Percentiles rank a stretch among this genome's conserved stretches.
phyloP scores from a whole-genome alignment of 2,329 filamentous ascomycete species.

The Clarireedia homoeocarpa region DNA sequence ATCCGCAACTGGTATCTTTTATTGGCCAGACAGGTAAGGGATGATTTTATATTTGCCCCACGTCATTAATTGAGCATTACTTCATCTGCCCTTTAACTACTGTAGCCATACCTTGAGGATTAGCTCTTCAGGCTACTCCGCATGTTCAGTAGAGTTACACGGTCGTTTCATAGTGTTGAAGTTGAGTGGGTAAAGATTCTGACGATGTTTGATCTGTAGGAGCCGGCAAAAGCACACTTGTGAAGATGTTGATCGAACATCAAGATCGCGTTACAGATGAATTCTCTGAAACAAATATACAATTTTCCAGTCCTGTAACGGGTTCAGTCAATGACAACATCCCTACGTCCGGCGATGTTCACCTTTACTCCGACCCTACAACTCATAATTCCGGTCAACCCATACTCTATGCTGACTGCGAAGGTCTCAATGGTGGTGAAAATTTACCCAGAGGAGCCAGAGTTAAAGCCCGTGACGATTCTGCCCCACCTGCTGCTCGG shows the following conservation, averaged over 20 bases:
- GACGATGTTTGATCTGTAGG: constrained; percentile 21
- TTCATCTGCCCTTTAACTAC: too few species aligned
- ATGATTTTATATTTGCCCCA: constrained; percentile 20
- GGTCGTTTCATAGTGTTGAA: too few species aligned
- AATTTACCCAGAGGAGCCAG: constrained; percentile 15
- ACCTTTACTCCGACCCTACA: constrained; percentile 42
- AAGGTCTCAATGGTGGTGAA: constrained; percentile 44
- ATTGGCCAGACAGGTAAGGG: constrained; percentile 26
- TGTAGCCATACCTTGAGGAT: too few species aligned
- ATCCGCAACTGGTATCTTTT: constrained; percentile 27
- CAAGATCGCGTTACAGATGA: not conserved
- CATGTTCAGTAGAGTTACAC: too few species aligned
- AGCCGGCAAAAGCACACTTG: constrained; percentile 37
- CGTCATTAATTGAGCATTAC: too few species aligned
- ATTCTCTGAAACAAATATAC: too few species aligned
- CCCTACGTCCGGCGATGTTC: constrained; percentile 43
- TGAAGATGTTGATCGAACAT: constrained; percentile 25
- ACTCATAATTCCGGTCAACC: constrained; percentile 33
- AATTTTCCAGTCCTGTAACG: constrained; percentile 35
- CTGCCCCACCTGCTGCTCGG: not conserved
- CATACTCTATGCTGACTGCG: constrained; percentile 43
- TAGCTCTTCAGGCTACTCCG: too few species aligned
- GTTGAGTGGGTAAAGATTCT: too few species aligned
- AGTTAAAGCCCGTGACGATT: constrained; percentile 19
- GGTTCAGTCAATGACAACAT: constrained; percentile 34